Evolutionary conservation across 345 rosid species (phyloP), one percentile per base, ranked within the genome.

Genomic region (Boechera stricta): DNA sequence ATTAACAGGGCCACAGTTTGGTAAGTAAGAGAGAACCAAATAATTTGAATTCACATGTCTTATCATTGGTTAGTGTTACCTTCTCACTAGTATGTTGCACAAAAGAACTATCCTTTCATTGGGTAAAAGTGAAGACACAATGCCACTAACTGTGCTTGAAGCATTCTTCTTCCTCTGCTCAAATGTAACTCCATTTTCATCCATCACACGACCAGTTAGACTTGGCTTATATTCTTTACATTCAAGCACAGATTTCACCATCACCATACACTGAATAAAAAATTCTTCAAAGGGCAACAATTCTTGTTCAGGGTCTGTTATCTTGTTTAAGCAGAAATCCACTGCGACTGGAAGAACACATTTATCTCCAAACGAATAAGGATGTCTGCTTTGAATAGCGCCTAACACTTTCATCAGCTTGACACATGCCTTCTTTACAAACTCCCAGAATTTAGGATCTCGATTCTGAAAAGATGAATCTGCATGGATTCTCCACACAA

Each of bases 221-320:
- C 82, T 87, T 59, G 87, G 93, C 82, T 91, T 95, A 84, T 95
- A 95, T 79, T 95, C 98, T 81, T 88, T 91, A 85, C 99, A 95
- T 77, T 95, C 99, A 73, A 92, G 80, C 69, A 95, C 76, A 82
- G 88, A 69, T 81, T 95, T 95, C 76, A 85, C 97, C 91, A 92
- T 81, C 73, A 95, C 93, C 99, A 95, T 95, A 81, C 99, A 95
- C 81, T 95, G 95, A 81, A 95, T 92, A 70, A 86, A 78, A 81
- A 95, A 91, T 71, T 88, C 85, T 82, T 90, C 93, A 77, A 88
- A 95, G 31, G 89, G 85, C 39, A 85, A 48, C 59, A 87, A 42
- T 47, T 81, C 86, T 45, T 87, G 84, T 72, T 86, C 90, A 38
- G 94, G 96, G 67, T 90, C 91, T 18, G 82, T 85, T 64, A 95